Evolutionary conservation across 805 yeast species (phyloP), one percentile per base, ranked within the genome.

Genomic region (Kregervanrija pseudodelftensis): DNA sequence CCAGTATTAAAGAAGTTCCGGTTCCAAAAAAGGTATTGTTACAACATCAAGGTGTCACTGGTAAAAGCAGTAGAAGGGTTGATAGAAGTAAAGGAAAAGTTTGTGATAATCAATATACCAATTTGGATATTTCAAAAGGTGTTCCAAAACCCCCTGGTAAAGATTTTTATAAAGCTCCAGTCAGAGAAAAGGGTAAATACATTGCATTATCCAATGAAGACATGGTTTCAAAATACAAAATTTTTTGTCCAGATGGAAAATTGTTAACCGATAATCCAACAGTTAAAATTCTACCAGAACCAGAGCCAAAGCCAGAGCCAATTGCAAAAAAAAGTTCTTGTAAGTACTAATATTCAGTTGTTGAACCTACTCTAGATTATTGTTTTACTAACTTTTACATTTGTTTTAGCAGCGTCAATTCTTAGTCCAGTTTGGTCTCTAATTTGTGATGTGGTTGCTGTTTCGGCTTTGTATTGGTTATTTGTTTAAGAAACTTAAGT

Each of bases 81-180:
- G 30, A 17, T 16, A 37, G 36, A 8, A 40, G 41, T 33, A 36
- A 32, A n/a, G 42, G 39, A 37, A 57, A 53, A 37, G 16, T 61
- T 13, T 75, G 80, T 54, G 63, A 63, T 12, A 48, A 54, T 1
- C 61, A 58, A 33, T 76, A 75, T 50, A 63, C 62, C 11, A 75
- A 74, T 53, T 52, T 76, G 36, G 72, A 70, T 30, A 55, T 69
- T 3, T 56, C 70, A 0, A 55, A 55, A 11, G 73, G 74, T 0
- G 52, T 76, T n/a, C 82, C 83, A 12, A 47, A 52, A 37, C 68
- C 65, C 4, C 70, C 82, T 36, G 64, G 65, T 30, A 57, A 55
- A 9, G 86, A 87, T 1, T 8, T 22, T 22, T 22, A 5, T 22
- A 80, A 76, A 4, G 58, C 65, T n/a, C 36, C 38, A 8, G 44